A percentile compares a stretch with the other conserved stretches of the same genome.
phyloP scores from a whole-genome alignment of 805 yeast genomes.

The Ascoidea asiatica region DNA sequence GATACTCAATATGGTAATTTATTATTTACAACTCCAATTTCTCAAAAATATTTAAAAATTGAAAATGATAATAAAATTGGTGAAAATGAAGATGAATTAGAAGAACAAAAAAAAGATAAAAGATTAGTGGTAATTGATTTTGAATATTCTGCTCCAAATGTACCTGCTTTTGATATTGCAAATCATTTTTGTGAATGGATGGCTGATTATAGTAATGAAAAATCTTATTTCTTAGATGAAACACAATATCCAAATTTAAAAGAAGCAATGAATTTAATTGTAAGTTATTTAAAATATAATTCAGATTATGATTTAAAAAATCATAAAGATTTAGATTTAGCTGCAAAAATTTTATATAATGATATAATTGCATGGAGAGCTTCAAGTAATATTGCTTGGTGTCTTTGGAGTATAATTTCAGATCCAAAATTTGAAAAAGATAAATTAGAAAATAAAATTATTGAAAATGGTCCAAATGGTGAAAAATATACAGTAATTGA shows the following conservation, averaged over 20 bases:
- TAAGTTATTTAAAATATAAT: constrained; percentile 40
- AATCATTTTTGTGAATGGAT: constrained; percentile 97
- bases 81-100: constrained; percentile 12
- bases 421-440: constrained; percentile 28
- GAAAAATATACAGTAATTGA: constrained; percentile 27
- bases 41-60: not conserved
- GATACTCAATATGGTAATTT: constrained; percentile 96
- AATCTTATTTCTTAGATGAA: constrained; percentile 37
- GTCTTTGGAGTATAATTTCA: constrained; percentile 85
- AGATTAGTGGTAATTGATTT: constrained; percentile 89
- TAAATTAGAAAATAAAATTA: constrained; percentile 14
- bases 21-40: constrained; percentile 42
- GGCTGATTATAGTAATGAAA: constrained; percentile 69
- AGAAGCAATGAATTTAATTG: constrained; percentile 57
- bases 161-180: constrained; percentile 81
- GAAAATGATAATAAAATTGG: not conserved
- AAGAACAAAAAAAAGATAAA: constrained; percentile 39
- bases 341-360: constrained; percentile 40
- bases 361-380: constrained; percentile 73
- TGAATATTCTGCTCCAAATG: constrained; percentile 87
- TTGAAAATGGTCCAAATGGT: constrained; percentile 43
- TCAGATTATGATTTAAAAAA: constrained; percentile 9
- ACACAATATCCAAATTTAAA: constrained; percentile 52
- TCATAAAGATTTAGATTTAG: constrained; percentile 22
- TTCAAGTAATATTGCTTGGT: constrained; percentile 69